Evolutionary conservation across 176 grass and related monocot genomes (phyloP), one percentile per base, ranked within the genome.

Genomic region (Phoenix dactylifera): DNA sequence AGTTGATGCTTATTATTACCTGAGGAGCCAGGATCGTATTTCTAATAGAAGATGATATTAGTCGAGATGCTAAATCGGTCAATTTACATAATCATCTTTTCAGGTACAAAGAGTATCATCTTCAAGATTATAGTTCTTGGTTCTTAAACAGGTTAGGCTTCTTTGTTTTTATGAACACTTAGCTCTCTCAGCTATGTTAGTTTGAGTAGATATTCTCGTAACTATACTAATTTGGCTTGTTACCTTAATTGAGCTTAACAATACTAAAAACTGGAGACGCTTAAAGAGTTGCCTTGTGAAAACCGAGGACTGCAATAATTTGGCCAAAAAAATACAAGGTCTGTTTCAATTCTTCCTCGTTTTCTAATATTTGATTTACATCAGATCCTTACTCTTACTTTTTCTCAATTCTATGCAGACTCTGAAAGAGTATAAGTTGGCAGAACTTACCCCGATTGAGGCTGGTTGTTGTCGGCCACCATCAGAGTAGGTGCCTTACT

Each of bases 251-350:
- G 56, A 98, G 93, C 72, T 98, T 30, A 88, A 98, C 44, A 75
- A 92, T 68, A 85, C 84, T 0, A 50, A 78, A 59, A 85, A 88
- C 57, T 92, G 93, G 93, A 85, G 30, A 64, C 93, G 26, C 61
- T 81, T 98, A 49, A 98, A 62, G 85, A 86, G 93, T 52, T 98
- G 93, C 60, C 81, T 98, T 50, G 87, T 98, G 73, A 98, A 98
- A 48, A 83, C 84, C 14, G 87, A 92, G 2, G 87, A 92, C 59
- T 98, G 93, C 70, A 92, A 74, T 79, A 73, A 61, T 68, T 48
- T 98, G n/a, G 67, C 84, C 93, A 30, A 98, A 88, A 76, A 80
- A 57, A 98, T 98, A 85, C 67, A 92, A 92, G 87, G 93, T 98
- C 24, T 22, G 59, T 72, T 59, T 24, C 17, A 32, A 50, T 50